Base-by-base conservation (phyloP, 2,329 filamentous ascomycete genomes). In the Curvularia sp. region DNA sequence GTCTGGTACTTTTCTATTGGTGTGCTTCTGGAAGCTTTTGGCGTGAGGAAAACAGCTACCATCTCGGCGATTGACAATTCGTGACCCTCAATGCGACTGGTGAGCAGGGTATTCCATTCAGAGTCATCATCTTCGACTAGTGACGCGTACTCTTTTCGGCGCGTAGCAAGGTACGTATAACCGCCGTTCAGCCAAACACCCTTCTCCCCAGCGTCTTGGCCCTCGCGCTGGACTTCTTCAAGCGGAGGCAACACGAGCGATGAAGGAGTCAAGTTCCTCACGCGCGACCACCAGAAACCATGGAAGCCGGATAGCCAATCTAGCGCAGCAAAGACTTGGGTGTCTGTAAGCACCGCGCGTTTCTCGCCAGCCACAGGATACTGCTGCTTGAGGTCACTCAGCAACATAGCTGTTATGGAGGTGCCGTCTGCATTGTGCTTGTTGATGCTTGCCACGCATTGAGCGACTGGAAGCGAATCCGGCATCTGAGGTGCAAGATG, bases 101-200 rank as follows among this genome's bases (percentile, higher is more conserved):
- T 87, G 7, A 89, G 77, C 0, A 77, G 70, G 1, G 71, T 62
- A 0, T 79, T 83, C 86, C 87, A 90, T 67, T 88, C 85, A 0
- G 83, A 84, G 15, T 78, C 73, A 0, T 67, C 58, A 48, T 86
- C 84, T 0, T 72, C 62, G 0, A 67, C 75, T 0, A 90, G 80
- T 0, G 72, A 75, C 0, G 68, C 69, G 58, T 85, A 88, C 68
- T 90, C 88, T 18, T 72, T 81, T 7, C 78, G 78, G 5, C 88
- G 81, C 0, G 88, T 90, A 0, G 86, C 84, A 0, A 90, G 84
- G 64, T 90, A 90, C 0, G 87, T 89, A 66, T 90, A 90, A 0
- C 88, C 88, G 1, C 88, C 88, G 43, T 89, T 88, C 6, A 87
- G 73, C 88, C 88, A 90, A 1, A 86, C 68, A 5, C 63, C 63